phyloP scores from a whole-genome alignment of 2,329 filamentous ascomycete species.

The Aspergillus puulaauensis region DNA sequence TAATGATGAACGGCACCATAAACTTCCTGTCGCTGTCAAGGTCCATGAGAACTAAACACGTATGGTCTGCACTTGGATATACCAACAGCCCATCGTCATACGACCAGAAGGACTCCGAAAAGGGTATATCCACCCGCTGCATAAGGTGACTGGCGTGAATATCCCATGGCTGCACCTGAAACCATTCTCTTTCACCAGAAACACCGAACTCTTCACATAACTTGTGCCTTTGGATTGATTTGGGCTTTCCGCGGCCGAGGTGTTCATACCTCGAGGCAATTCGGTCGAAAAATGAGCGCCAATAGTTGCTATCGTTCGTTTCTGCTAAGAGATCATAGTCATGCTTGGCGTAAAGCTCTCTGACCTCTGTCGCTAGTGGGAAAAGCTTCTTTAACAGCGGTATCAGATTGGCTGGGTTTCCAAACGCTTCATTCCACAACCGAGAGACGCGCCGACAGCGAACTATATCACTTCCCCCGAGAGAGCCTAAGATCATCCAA shows the following conservation, averaged over 20 bases:
- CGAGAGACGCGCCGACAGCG: conserved; percentile 54
- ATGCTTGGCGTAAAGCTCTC: conserved; percentile 28
- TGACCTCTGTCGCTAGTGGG: conserved; percentile 54
- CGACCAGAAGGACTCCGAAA: conserved; percentile 52
- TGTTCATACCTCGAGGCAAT: conserved; percentile 58
- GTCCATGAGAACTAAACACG: conserved; percentile 49
- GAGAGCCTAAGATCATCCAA: conserved; percentile 51
- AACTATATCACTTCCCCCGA: conserved; percentile 53
- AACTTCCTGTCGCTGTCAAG: conserved; percentile 46
- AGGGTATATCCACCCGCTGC: conserved; percentile 33
- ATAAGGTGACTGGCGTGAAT: conserved; percentile 38
- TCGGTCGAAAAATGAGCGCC: conserved; percentile 44
- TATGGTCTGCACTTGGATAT: conserved; percentile 45
- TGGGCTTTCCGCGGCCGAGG: conserved; percentile 50
- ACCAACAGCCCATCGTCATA: conserved; percentile 59
- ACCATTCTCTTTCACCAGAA: conserved; percentile 40
- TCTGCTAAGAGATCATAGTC: background rate
- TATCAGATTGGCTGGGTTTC: conserved; percentile 47
- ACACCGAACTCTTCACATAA: conserved; percentile 38
- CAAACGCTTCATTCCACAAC: conserved; percentile 52
- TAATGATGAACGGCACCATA: conserved; percentile 53
- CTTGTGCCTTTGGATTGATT: conserved; percentile 47
- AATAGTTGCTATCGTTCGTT: conserved; percentile 9
- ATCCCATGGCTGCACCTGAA: conserved; percentile 44
- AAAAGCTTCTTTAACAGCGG: conserved; percentile 54